Evolutionary conservation across 192 early-diverging fungal species (phyloP).

Genomic region (Coemansia sp.): DNA sequence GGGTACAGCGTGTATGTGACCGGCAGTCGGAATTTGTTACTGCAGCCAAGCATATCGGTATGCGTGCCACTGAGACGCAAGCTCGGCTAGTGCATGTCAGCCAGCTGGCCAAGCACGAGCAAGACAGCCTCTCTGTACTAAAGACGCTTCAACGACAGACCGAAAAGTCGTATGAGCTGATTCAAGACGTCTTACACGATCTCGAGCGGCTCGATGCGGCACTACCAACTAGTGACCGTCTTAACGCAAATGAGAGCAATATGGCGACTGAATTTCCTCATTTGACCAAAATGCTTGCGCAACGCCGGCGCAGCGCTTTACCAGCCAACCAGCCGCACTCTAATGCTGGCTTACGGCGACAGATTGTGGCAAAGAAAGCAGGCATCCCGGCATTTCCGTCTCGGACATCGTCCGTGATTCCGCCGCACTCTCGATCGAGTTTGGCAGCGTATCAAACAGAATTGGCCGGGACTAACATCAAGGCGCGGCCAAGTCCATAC

Average conservation of each 20-base stretch:
- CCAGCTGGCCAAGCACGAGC: constrained; percentile 40
- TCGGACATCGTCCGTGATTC: constrained; percentile 27
- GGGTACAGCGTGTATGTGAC: constrained; percentile 40
- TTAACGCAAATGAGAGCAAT: constrained; percentile 17
- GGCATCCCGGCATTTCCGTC: constrained; percentile 33
- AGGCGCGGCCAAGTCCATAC: constrained; percentile 28
- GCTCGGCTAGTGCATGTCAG: constrained; percentile 20
- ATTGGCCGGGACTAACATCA: constrained; percentile 1
- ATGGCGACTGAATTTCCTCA: constrained; percentile 21
- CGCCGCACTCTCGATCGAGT: constrained; percentile 15
- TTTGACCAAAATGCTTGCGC: constrained; percentile 21
- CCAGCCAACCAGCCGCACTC: constrained; percentile 21
- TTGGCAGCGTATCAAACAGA: constrained; percentile 7
- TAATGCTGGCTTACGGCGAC: constrained; percentile 25
- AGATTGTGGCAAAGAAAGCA: constrained; percentile 33
- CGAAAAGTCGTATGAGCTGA: constrained; percentile 52
- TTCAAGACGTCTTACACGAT: constrained; percentile 50
- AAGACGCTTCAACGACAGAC: constrained; percentile 47
- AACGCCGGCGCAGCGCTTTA: constrained; percentile 19
- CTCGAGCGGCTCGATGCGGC: constrained; percentile 47
- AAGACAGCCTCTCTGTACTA: constrained; percentile 31
- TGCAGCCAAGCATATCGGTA: constrained; percentile 35
- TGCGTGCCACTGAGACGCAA: constrained; percentile 28
- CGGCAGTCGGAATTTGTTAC: constrained; percentile 34
- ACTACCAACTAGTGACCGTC: constrained; percentile 22